Conservation (phyloP, 2,329 filamentous ascomycete genomes). For the Chaetomium globosum region DNA sequence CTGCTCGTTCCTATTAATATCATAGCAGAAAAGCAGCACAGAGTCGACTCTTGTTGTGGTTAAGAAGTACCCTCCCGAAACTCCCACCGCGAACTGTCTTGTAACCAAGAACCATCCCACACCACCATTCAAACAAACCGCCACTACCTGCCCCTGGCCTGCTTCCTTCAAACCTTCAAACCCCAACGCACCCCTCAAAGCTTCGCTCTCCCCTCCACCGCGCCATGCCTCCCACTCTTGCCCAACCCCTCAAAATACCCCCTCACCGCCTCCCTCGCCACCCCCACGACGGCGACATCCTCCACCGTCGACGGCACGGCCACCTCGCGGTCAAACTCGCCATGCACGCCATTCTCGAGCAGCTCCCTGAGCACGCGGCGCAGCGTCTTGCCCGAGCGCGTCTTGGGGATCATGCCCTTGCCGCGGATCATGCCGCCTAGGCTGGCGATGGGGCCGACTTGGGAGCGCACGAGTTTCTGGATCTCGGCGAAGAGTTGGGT, state of each 20-base stretch:
- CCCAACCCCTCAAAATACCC: constrained; percentile 70
- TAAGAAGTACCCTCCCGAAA: neutral
- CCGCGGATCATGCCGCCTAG: constrained; percentile 85
- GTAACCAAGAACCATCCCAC: neutral
- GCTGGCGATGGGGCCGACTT: constrained; percentile 85
- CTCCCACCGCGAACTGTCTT: neutral
- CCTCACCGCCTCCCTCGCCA: constrained; percentile 69
- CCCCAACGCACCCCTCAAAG: neutral
- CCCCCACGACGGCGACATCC: constrained; percentile 72
- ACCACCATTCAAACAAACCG: neutral
- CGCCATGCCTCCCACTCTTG: constrained; percentile 45
- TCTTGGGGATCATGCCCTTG: constrained; percentile 86
- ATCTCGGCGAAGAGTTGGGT: constrained; percentile 59
- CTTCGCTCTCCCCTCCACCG: constrained; percentile 48
- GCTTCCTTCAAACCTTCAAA: neutral
- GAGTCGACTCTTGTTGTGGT: too few relatives aligned
- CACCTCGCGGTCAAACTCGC: constrained; percentile 71
- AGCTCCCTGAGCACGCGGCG: constrained; percentile 79
- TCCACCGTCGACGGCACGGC: constrained; percentile 83
- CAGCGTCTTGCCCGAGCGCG: constrained; percentile 87
- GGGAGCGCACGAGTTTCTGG: constrained; percentile 70
- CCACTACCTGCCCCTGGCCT: neutral
- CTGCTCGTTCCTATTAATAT: too few relatives aligned
- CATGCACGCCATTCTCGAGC: constrained; percentile 77
- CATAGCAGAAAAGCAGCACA: too few relatives aligned